Base-by-base conservation (phyloP, 2,329 filamentous ascomycete genomes). In the Alternaria burnsii region DNA sequence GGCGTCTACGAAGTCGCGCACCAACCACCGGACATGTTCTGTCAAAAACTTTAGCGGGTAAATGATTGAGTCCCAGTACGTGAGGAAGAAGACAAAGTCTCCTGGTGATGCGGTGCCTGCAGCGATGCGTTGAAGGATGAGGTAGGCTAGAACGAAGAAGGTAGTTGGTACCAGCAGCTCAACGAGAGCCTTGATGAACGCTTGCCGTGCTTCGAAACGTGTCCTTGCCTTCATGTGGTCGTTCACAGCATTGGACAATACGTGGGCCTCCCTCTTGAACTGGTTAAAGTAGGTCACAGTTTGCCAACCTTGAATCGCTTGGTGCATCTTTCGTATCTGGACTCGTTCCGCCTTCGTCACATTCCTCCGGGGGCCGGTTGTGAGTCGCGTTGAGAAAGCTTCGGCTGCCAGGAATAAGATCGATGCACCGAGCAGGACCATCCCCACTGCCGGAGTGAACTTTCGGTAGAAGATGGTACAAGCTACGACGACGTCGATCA, bases 401-500 rank as follows among this genome's bases (percentile, higher is more conserved):
- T 24, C 24, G 24, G 24, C 24, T 24, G 24, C 24, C 24, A 24
- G 24, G 24, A 24, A 24, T 24, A 24, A 24, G 24, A 24, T 24
- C 2, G 24, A 24, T 24, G 24, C 24, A 7, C 24, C 24, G 0
- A 24, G 24, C 24, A 24, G 24, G 2, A 24, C 24, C 24, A 24
- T 24, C 24, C 24, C 24, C 6, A 24, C 24, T 24, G 24, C 24
- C 24, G 24, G 24, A 24, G 24, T 24, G 0, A 24, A 24, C 24
- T 24, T 24, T 2, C 24, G 24, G 24, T 24, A 24, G 7, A 24
- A 24, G 24, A 24, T 86, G 89, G 57, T 80, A 81, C 62, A 90
- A 84, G 88, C 88, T 24, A 90, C 78, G 16, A 83, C 66, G 10
- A 91, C 76, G 72, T 92, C 90, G 16, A 88, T 73, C 3, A 89